Evolutionary conservation across 257 asterid genomes (phyloP), one percentile per base, ranked within the genome.

Genomic region (Petrea volubilis): DNA sequence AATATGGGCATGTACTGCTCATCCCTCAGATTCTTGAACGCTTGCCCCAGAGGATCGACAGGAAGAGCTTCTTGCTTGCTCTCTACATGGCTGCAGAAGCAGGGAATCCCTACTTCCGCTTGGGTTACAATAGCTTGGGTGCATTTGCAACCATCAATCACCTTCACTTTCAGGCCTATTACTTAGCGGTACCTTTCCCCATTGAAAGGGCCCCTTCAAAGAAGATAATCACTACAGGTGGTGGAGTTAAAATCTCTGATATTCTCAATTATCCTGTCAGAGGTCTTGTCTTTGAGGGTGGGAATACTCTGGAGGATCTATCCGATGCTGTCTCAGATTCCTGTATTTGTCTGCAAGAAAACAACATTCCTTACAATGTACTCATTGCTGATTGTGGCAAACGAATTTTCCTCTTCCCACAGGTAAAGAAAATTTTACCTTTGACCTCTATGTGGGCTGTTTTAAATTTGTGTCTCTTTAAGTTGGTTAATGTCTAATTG

Each of bases 121-220:
- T 94, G 88, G 99, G 99, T 38, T 94, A 94, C 85, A 91, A 91
- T 76, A 94, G 99, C 85, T 74, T 94, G 86, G 99, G 99, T 49
- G 99, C 99, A 50, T 94, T 94, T 81, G 99, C 97, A 60, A 94
- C 99, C 62, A 91, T 94, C 81, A 94, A 94, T 58, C 99, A 91
- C 80, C 99, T 94, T 70, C 97, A 94, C 81, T 94, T 94, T 73
- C 97, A 94, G 87, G 96, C 96, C 14, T 89, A 89, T 56, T 87
- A 80, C 84, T 74, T 89, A 43, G 94, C 84, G 5, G 72, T 71
- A 38, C 85, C 91, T 34, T 89, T 87, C 72, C 94, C 96, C 3
- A 74, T 89, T 4, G 94, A 89, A 69, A 87, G 73, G 86, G 86
- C 90, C 63, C 85, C 88, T 46, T 78, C 86, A 0, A 80, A 80